Evolutionary conservation across 2,329 filamentous ascomycete genomes (phyloP).

Genomic region (Pestalotiopsis sp.): DNA sequence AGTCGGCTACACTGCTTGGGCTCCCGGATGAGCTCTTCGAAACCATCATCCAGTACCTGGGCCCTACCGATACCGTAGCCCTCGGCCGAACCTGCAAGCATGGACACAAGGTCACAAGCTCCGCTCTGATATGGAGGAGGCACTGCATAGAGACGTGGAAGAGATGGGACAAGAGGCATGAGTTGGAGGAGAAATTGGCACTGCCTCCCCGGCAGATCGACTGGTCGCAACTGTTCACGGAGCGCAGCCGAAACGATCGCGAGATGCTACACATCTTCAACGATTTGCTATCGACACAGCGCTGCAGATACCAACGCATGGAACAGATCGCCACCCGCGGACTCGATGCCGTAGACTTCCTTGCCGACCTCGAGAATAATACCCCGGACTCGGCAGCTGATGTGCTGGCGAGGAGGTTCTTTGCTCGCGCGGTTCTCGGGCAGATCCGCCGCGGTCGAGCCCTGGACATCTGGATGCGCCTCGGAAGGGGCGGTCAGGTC

Average conservation of each 20-base stretch:
- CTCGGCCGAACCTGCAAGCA: constrained; percentile 52
- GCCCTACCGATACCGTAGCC: constrained; percentile 29
- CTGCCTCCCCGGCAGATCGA: constrained; percentile 43
- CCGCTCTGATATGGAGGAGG: constrained; percentile 61
- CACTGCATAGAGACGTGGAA: constrained; percentile 55
- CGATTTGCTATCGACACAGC: constrained; percentile 54
- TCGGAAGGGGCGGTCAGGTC: constrained; percentile 48
- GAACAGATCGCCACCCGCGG: constrained; percentile 56
- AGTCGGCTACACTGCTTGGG: background rate
- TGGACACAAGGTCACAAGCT: constrained; percentile 51
- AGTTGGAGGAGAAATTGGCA: constrained; percentile 40
- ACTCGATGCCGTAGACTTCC: constrained; percentile 63
- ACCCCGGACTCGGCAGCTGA: constrained; percentile 55
- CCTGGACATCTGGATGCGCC: constrained; percentile 57
- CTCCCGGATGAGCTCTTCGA: constrained; percentile 67
- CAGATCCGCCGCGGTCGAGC: constrained; percentile 62
- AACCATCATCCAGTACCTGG: constrained; percentile 50
- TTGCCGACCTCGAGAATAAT: constrained; percentile 46
- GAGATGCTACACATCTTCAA: constrained; percentile 45
- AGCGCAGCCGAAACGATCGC: constrained; percentile 37
- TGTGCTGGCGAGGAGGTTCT: constrained; percentile 61
- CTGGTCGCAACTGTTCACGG: constrained; percentile 55
- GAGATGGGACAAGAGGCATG: constrained; percentile 55
- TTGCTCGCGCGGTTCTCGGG: constrained; percentile 58
- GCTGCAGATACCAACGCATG: constrained; percentile 55